Evolutionary conservation across 345 rosid genomes (phyloP).

Genomic region (Dovyalis caffra): DNA sequence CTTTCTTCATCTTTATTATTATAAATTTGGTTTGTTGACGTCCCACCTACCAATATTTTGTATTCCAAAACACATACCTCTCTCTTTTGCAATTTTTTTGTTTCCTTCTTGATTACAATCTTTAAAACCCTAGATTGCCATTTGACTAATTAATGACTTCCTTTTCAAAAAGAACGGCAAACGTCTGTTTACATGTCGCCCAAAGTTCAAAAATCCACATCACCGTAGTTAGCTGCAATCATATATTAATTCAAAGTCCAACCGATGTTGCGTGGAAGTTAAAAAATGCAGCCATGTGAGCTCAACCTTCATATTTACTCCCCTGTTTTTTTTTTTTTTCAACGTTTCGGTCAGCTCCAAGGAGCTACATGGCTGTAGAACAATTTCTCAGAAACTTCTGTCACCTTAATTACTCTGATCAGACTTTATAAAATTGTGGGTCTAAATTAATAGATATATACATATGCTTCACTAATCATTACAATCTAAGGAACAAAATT

Average conservation of each 20-base stretch:
- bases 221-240: too few species aligned
- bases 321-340: too few species aligned
- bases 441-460: background rate
- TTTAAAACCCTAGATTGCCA: background rate
- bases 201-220: background rate
- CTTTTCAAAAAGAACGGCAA: background rate
- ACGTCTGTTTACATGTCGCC: background rate
- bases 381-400: background rate
- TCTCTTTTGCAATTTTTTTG: background rate
- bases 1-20: background rate
- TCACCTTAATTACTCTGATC: background rate
- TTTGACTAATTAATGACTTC: background rate
- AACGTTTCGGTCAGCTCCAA: too few species aligned
- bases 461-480: background rate
- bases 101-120: background rate
- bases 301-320: background rate
- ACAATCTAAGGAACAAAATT: background rate
- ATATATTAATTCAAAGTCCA: too few species aligned
- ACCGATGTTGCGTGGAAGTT: constrained; percentile 3
- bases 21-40: background rate
- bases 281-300: background rate
- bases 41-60: background rate
- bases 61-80: background rate
- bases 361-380: background rate
- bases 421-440: background rate